Conservation (phyloP, 2,329 filamentous ascomycete species). For the Westerdykella aurantiaca region DNA sequence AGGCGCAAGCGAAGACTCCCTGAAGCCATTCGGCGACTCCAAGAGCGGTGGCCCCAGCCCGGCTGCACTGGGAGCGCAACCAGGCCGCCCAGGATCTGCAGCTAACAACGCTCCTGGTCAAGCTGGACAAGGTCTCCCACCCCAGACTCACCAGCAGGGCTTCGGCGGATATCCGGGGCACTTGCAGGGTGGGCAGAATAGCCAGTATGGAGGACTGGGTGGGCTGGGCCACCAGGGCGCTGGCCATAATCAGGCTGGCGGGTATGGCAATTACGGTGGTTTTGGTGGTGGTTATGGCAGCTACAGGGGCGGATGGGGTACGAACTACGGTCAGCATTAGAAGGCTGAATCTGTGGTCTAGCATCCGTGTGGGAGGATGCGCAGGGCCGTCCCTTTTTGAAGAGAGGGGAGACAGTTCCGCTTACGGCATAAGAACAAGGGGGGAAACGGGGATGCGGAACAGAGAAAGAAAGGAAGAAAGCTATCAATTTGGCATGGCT, state of each 20-base stretch:
- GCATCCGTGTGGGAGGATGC: no score
- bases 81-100: slow-evolving; percentile 58
- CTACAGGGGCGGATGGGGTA: slow-evolving; percentile 46
- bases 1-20: slow-evolving; percentile 45
- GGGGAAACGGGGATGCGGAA: no score
- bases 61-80: slow-evolving; percentile 52
- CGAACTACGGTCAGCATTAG: slow-evolving; percentile 42
- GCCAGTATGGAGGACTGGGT: slow-evolving; percentile 48
- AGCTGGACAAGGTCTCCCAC: slow-evolving; percentile 48
- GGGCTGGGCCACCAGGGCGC: slow-evolving; percentile 47
- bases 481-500: no score
- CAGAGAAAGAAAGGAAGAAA: no score
- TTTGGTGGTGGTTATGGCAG: slow-evolving; percentile 40
- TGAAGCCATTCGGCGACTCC: slow-evolving; percentile 54
- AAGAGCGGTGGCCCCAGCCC: slow-evolving; percentile 56
- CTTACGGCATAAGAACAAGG: no score
- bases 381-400: no score
- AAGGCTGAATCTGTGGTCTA: neutral
- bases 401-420: no score
- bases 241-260: slow-evolving; percentile 41
- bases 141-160: slow-evolving; percentile 53
- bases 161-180: slow-evolving; percentile 51
- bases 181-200: slow-evolving; percentile 40
- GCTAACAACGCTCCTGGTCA: slow-evolving; percentile 54
- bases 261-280: slow-evolving; percentile 40